These are phyloP conservation scores for Suillus lakei DNA, from an alignment of 768 basidiomycete genomes.

Conservation along the genomic window DNA sequence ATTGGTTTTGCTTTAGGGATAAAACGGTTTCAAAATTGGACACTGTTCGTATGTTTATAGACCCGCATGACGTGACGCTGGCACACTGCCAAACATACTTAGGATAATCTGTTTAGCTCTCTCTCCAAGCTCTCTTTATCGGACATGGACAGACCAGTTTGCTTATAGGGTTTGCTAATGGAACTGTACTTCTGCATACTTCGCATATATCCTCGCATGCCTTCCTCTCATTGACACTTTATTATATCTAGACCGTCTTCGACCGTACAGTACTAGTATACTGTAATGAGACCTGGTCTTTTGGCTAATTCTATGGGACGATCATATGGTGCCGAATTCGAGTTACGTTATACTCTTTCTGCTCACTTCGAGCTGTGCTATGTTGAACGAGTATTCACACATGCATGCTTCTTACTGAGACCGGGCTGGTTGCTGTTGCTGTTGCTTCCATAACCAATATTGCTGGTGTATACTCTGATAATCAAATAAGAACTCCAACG, in stretches of 20 bases:
- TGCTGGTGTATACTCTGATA: background rate
- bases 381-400: background rate
- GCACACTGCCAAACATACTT: background rate
- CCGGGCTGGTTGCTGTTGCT: background rate
- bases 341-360: background rate
- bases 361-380: background rate
- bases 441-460: background rate
- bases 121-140: slow-evolving; percentile 1
- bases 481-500: background rate
- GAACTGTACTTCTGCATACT: slow-evolving; percentile 23
- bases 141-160: slow-evolving; percentile 18
- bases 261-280: slow-evolving; percentile 2
- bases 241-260: slow-evolving; percentile 4
- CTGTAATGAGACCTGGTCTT: background rate
- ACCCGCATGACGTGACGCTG: background rate
- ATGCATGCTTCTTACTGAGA: background rate
- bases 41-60: slow-evolving; percentile 4
- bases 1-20: slow-evolving; percentile 47
- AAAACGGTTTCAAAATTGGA: background rate
- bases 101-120: background rate
- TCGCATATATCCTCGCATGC: slow-evolving; percentile 23
- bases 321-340: background rate
- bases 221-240: slow-evolving; percentile 31
- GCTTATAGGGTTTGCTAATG: slow-evolving; percentile 21
- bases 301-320: background rate